phyloP scores from a whole-genome alignment of 1,139 yeast species.

The Sugiyamaella sp. region DNA sequence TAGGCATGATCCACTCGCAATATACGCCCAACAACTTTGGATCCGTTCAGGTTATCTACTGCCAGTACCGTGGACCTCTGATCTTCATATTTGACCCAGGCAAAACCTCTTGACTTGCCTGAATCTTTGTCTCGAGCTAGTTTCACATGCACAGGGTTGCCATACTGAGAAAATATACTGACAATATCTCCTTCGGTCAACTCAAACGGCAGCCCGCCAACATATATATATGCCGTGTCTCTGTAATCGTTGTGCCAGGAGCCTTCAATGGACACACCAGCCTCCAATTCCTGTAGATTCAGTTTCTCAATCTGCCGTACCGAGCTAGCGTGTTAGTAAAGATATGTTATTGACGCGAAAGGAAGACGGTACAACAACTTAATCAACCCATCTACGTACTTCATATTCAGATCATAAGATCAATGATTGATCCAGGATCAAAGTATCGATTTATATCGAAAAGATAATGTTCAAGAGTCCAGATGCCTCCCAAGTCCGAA shows the following conservation, averaged over 20 bases:
- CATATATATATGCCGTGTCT: constrained; percentile 66
- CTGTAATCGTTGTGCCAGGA: constrained; percentile 91
- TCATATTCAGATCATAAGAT: constrained; percentile 3
- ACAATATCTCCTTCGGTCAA: constrained; percentile 75
- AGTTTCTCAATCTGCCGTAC: constrained; percentile 55
- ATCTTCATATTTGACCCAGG: constrained; percentile 80
- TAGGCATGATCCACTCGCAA: constrained; percentile 78
- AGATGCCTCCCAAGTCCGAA: not conserved
- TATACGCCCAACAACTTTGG: constrained; percentile 57
- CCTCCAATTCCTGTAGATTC: constrained; percentile 67
- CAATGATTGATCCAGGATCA: too few species aligned
- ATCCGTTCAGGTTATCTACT: constrained; percentile 84
- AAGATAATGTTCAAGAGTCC: too few species aligned
- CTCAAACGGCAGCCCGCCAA: constrained; percentile 71
- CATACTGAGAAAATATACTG: constrained; percentile 84
- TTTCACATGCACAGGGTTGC: constrained; percentile 78
- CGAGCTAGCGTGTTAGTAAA: constrained; percentile 22
- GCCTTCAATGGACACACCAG: constrained; percentile 60
- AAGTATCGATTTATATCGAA: too few species aligned
- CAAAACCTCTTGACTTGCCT: constrained; percentile 76
- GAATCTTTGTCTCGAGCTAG: constrained; percentile 69
- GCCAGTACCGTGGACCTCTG: constrained; percentile 82
- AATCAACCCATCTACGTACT: too few species aligned
- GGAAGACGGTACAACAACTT: too few species aligned
- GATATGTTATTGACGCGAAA: too few species aligned